Base-by-base conservation (phyloP, 306 rosid genomes). In the Cucurbita maxima region DNA sequence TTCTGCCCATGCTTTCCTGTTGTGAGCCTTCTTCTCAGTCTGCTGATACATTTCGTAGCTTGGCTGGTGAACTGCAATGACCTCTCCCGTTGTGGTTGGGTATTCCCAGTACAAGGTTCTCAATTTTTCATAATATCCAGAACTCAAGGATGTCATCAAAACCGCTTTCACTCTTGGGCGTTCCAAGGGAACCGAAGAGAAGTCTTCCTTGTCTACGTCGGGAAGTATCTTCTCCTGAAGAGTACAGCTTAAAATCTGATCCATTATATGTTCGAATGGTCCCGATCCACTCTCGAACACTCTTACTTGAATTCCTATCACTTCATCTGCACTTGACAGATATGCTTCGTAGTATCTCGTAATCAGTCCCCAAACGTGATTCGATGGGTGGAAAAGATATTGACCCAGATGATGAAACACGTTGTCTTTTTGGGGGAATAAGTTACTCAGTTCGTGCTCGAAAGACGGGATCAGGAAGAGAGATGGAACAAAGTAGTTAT, bases 1-100 rank as follows among this genome's bases (percentile, higher is more conserved):
- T 82, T 89, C 96, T 3, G 96, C 90, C 89, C 81, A 86, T 58
- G 96, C 96, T 71, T 87, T 87, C 68, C 77, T 83, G 76, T 84
- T 88, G 77, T 89, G 96, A 72, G 74, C 75, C 73, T 69, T 82
- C 77, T 86, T 81, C 77, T 83, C 70, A 3, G 96, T 82, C 76
- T 88, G 90, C 53, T 89, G 96, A 79, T 82, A 77, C 72, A 70
- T 86, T 86, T 89, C 96, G 72, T 87, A 87, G 75, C 96, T 87
- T 8, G 96, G 96, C 81, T 89, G 92, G 77, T 78, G 83, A 71
- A 89, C 73, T 10, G 88, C 82, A 15, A 89, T 64, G 10, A 80
- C 79, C 64, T 89, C 96, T 18, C 92, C 90, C 7, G 82, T 89
- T 16, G 76, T 79, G 3, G 96, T 81, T 18, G 96, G 87, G 71